Base-by-base conservation (phyloP, 352 stramenopile species). In the Globisporangium alternatum region DNA sequence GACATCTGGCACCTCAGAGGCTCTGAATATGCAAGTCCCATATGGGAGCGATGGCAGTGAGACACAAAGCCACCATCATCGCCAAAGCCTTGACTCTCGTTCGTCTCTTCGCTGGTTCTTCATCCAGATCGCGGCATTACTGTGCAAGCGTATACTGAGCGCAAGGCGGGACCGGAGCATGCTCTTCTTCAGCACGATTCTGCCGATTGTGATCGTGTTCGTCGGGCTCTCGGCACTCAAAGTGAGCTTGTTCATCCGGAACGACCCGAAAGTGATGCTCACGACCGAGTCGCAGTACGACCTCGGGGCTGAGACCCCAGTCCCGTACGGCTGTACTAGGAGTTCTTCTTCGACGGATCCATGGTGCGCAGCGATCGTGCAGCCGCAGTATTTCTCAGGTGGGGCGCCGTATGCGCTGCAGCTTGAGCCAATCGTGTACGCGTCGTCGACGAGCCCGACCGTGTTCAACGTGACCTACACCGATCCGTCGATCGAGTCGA, bases 131-230 rank as follows among this genome's bases (percentile, higher is more conserved):
- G 65, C 49, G 19, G 86, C 84, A 8, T 64, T 95, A 5, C 47
- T 93, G 10, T 64, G 68, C 37, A 95, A 95, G 60, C 76, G 83
- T 10, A 35, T 86, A 17, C 61, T 74, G 15, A 77, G 69, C 19
- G 82, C 80, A 0, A 85, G 75, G 28, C 77, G 86, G 15, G 86
- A 95, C 57, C 71, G 76, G 9, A 79, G 75, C 39, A 85, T 90
- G 73, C 47, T 96, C 5, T 76, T 89, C 59, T 95, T 88, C 69
- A 91, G 86, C 63, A 83, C 67, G 2, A 25, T 94, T 10, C 66
- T 95, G 19, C 88, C 88, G 0, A 70, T 91, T 45, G 55, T 85
- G 5, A 65, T 93, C n/a, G 72, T 96, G 25, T 76, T 89, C 30
- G 62, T 87, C 0, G 88, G 86, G 0, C 56, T 96, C 19, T 77